These are phyloP conservation scores for Rhytidhysteron rufulum DNA, from an alignment of 2,329 filamentous ascomycete genomes.

Conservation along the genomic window DNA sequence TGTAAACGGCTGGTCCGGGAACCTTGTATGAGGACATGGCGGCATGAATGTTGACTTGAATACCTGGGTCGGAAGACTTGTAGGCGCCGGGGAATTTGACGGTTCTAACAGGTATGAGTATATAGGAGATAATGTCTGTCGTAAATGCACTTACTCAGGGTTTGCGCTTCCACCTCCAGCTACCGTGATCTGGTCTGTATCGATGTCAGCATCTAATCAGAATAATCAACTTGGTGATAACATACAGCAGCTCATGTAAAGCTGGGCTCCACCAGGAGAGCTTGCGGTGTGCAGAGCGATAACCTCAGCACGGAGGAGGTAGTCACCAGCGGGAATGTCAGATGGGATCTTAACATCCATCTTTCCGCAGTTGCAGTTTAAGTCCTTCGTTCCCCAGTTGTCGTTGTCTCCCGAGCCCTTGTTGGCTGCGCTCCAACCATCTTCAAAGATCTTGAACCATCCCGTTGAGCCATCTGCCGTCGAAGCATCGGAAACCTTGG, in stretches of 20 bases:
- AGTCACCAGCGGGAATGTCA: slow-evolving; percentile 7
- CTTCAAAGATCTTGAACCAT: slow-evolving; percentile 29
- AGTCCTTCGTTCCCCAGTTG: background rate
- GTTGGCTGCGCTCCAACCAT: slow-evolving; percentile 17
- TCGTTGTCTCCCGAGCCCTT: slow-evolving; percentile 14
- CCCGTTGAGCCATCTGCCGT: slow-evolving; percentile 2
- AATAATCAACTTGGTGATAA: background rate
- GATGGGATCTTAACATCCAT: background rate
- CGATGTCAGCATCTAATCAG: background rate
- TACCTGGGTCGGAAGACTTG: slow-evolving; percentile 2
- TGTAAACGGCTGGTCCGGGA: background rate
- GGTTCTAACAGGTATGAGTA: too few species aligned
- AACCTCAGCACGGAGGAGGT: slow-evolving; percentile 27
- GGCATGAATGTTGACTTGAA: slow-evolving; percentile 1
- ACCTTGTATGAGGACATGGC: slow-evolving; percentile 1
- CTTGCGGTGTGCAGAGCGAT: slow-evolving; percentile 27
- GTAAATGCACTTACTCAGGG: too few species aligned
- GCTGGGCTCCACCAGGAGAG: slow-evolving; percentile 40
- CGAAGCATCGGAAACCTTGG: slow-evolving; percentile 46
- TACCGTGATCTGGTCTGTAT: slow-evolving; percentile 8
- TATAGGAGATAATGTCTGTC: too few species aligned
- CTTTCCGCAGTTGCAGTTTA: slow-evolving; percentile 3
- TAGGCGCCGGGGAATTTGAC: slow-evolving; percentile 8
- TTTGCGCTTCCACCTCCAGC: slow-evolving; percentile 6
- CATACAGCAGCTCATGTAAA: slow-evolving; percentile 26